Base-by-base conservation (phyloP, 225 moss, liverwort and hornwort species). In the Pseudoscleropodium purum region DNA sequence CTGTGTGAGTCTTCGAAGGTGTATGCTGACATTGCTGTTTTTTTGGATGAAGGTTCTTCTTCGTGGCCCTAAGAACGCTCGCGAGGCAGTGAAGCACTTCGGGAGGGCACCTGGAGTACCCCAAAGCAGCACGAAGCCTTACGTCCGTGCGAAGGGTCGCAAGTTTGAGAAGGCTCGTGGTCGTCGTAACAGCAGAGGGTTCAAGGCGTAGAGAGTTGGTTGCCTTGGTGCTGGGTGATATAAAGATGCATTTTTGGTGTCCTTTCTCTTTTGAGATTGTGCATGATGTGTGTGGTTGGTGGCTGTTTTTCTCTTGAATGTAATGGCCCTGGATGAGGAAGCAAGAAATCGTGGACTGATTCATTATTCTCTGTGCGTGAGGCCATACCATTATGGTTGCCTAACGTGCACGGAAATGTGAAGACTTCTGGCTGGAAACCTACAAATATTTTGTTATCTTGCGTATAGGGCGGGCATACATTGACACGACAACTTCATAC, bases 111-210 rank as follows among this genome's bases (percentile, higher is more conserved):
- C 97, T 68, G 98, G 98, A 62, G 97, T 98, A 5, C 98, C 98
- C 10, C 97, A 97, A 33, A 96, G 96, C 36, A 92, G 89, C 90
- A 97, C 96, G 73, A 98, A 98, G 95, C 98, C 97, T 15, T 97
- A 96, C 54, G 97, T 97, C 24, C 95, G 97, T 36, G 83, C 96
- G 16, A 96, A 97, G 94, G 97, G 98, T 51, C 92, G 97, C 72
- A 98, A 98, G 89, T 98, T 96, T 82, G 97, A 98, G 94, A 98
- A 98, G 89, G 97, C 97, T 66, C 93, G 97, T 87, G 96, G 98
- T 86, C 98, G 97, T 90, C 94, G 97, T 83, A 98, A 98, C 93
- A 98, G 98, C 96, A 96, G 96, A 95, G 98, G 98, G 31, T 98
- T 95, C 89, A 98, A 97, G 96, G 97, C 95, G 15, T 96, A 96